Base-by-base conservation (phyloP, 2,329 filamentous ascomycete genomes). In the Beauveria sp. region DNA sequence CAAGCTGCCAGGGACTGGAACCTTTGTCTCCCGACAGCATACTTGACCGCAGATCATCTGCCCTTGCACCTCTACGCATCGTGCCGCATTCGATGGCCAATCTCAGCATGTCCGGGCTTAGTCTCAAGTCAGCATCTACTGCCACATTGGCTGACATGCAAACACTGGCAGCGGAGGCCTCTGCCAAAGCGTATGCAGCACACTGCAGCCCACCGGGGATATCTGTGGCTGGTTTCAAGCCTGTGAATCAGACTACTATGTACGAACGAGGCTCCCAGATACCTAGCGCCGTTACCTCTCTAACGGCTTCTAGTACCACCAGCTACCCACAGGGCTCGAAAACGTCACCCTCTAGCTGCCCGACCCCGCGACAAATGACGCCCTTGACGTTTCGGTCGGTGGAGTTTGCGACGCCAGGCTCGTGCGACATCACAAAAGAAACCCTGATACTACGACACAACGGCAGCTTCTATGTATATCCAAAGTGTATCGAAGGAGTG, bases 401-500 rank as follows among this genome's bases (percentile, higher is more conserved):
- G 6, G 49, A 61, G 1, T 53, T 31, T 51, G 40, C 26, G 26
- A 5, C 22, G 2, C 49, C 42, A 38, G 24, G 16, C 12, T 26
- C 40, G 28, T 5, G 51, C 42, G 77, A 78, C 34, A 84, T 85
- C 61, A 82, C 74, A 8, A 73, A 72, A 38, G 74, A 75, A 0
- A 78, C 69, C 2, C 72, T 85, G 12, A 66, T 73, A 5, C 72
- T 85, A 5, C 75, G 70, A 31, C 73, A 86, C 61, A 74, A 85
- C 60, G 81, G 82, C 52, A 70, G 66, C 8, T 70, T 80, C 5
- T 82, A 81, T 52, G 79, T 77, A 0, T 78, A 79, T 50, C 83
- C 83, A 78, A 24, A 34, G 18, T 62, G 61, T 9, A 54, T 62
- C 3, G 54, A 58, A 18, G 54, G 54, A 10, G 61, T 62, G 2